Percentiles rank a stretch among this genome's conserved stretches.
These are phyloP conservation scores for Nicotiana paniculata DNA, from an alignment of 257 asterid species.

Conservation along the genomic window DNA sequence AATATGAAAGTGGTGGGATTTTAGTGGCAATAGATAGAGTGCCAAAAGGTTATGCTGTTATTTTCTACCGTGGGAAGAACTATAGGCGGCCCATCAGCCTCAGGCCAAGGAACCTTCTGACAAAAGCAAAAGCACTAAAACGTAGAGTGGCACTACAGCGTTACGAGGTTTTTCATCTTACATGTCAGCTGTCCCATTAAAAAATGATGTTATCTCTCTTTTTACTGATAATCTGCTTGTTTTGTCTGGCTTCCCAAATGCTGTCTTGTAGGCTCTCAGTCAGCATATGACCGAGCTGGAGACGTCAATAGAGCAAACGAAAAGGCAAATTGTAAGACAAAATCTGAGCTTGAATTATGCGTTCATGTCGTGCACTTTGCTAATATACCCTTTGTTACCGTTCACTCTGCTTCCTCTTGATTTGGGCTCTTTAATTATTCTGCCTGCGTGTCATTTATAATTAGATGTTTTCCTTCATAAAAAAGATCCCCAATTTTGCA, in stretches of 20 bases:
- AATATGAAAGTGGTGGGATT: slow-evolving; percentile 95
- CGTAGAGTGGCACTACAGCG: slow-evolving; percentile 96
- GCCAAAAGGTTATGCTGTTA: slow-evolving; percentile 78
- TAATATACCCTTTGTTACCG: neutral
- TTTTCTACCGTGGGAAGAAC: slow-evolving; percentile 95
- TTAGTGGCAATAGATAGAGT: slow-evolving; percentile 79
- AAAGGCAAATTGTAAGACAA: slow-evolving; percentile 61
- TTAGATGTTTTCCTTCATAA: too few relatives aligned
- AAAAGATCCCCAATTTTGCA: too few relatives aligned
- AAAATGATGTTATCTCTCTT: neutral
- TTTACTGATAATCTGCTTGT: slow-evolving; percentile 6
- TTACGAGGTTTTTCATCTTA: slow-evolving; percentile 62
- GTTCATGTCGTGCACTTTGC: neutral
- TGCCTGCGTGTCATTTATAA: neutral
- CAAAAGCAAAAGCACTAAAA: slow-evolving; percentile 95
- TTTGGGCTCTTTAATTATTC: neutral
- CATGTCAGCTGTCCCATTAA: slow-evolving; percentile 15
- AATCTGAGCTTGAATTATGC: neutral
- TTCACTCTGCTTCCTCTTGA: neutral
- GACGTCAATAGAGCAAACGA: slow-evolving; percentile 62
- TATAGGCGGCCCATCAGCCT: slow-evolving; percentile 72
- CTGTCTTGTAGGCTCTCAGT: slow-evolving; percentile 71
- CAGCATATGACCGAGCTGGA: slow-evolving; percentile 91
- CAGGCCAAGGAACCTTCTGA: slow-evolving; percentile 96
- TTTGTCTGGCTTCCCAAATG: slow-evolving; percentile 12